These are phyloP conservation scores for Moringa oleifera DNA, from an alignment of 345 rosid species.

Conservation along the genomic window DNA sequence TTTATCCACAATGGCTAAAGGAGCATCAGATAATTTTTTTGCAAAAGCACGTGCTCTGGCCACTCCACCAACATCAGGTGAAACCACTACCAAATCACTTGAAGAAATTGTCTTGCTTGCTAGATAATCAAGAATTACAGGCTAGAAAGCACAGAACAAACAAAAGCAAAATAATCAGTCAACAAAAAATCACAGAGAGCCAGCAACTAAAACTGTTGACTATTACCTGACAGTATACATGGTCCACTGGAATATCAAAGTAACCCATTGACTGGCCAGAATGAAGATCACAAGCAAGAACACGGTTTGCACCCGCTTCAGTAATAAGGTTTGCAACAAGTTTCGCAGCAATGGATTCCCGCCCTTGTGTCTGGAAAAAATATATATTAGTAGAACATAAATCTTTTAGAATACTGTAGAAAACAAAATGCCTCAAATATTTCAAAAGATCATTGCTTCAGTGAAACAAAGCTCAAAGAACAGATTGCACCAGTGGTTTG, in stretches of 20 bases:
- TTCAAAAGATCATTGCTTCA: conserved; percentile 6
- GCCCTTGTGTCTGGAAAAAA: conserved; percentile 81
- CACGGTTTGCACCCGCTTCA: conserved; percentile 96
- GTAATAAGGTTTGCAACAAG: conserved; percentile 93
- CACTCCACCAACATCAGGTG: conserved; percentile 99
- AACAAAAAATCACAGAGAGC: not conserved
- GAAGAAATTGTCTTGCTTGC: conserved; percentile 85
- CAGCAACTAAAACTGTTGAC: conserved; percentile 1
- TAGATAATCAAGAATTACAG: conserved; percentile 95
- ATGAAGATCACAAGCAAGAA: conserved; percentile 95
- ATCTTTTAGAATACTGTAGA: not conserved
- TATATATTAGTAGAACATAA: not conserved
- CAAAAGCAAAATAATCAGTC: not conserved
- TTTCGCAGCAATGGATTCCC: conserved; percentile 97
- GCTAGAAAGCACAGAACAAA: conserved; percentile 34
- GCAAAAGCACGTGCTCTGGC: conserved; percentile 99
- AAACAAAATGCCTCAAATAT: not conserved
- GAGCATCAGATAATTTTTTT: conserved; percentile 89
- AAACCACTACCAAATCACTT: conserved; percentile 88
- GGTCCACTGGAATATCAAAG: conserved; percentile 96
- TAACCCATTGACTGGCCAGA: conserved; percentile 99
- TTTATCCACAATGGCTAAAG: conserved; percentile 96
- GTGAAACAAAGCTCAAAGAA: not conserved
- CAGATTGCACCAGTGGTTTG: not conserved
- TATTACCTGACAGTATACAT: conserved; percentile 79